Evolutionary conservation across 225 moss, liverwort and hornwort species (phyloP), one percentile per base, ranked within the genome.

Genomic region (Climacium dendroides): DNA sequence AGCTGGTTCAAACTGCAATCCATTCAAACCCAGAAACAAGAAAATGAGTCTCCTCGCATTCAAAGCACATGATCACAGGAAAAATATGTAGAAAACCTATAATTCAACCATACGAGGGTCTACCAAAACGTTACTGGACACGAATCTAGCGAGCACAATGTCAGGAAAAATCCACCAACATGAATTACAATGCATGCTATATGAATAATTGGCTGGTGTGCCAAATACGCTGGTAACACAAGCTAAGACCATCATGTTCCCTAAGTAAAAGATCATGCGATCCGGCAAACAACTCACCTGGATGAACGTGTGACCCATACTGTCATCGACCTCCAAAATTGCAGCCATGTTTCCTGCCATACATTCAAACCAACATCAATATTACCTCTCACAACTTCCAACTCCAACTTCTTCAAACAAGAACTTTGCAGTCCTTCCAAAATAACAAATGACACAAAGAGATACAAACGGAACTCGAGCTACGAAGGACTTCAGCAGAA

Each of bases 241-340:
- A 81, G 28, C 11, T 11, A 37, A 35, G 32, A 76, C 18, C 26
- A 17, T 24, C 47, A 30, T 32, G 45, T 34, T 45, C 22, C 29
- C 19, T 24, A 54, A 58, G n/a, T 39, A 30, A 81, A 32, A 3
- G 39, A 23, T 62, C 35, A 28, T 8, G 17, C 6, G 5, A 35
- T 41, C 34, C 37, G 59, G 28, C 10, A 80, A 84, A 81, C 39
- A 55, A 88, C 25, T 37, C 32, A 94, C 94, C 92, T 94, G 94
- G 69, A 94, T 94, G 69, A 94, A 94, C 17, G 94, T 94, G 60
- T 94, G 91, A 70, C 91, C 94, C 94, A 92, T 94, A 53, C 66
- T 91, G 74, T 94, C 94, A 81, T 94, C 94, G 8, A 94, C 94
- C 86, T 94, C 94, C 91, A 94, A 91, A 83, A 94, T 94, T 19